Evolutionary conservation across 2,329 filamentous ascomycete species (phyloP).

Genomic region (Ophiostoma himal-ulmi): DNA sequence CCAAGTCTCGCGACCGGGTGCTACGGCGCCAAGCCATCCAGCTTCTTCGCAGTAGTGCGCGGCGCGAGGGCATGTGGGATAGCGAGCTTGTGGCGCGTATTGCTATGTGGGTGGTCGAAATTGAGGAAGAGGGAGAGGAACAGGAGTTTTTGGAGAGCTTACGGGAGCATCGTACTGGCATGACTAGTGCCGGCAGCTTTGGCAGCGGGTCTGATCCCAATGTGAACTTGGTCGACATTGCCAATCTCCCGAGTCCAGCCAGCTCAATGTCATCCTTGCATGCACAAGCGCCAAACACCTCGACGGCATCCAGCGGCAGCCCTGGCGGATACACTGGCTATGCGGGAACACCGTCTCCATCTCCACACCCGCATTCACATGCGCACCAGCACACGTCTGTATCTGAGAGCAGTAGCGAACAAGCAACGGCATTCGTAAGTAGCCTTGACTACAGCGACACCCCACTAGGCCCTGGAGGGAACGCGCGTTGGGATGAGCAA

Average conservation of each 20-base stretch:
- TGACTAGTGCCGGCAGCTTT: not conserved
- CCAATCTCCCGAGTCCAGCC: not conserved
- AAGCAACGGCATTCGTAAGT: not conserved
- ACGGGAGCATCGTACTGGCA: not conserved
- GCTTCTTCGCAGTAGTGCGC: constrained; percentile 53
- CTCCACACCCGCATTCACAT: not conserved
- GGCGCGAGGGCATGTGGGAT: constrained; percentile 66
- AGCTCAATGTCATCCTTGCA: constrained; percentile 10
- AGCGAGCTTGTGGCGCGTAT: constrained; percentile 53
- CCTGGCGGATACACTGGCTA: not conserved
- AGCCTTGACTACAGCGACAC: constrained; percentile 33
- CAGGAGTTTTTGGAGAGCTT: constrained; percentile 26
- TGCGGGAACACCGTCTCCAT: not conserved
- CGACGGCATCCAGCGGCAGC: constrained; percentile 1
- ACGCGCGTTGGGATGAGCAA: constrained; percentile 38
- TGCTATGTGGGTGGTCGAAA: constrained; percentile 48
- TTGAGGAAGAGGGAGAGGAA: constrained; percentile 46
- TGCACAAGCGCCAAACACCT: not conserved
- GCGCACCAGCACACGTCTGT: not conserved
- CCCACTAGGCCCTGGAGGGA: constrained; percentile 40
- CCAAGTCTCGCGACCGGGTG: constrained; percentile 55
- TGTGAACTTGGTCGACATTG: not conserved
- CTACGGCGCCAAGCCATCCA: constrained; percentile 56
- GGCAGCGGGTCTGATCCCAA: not conserved
- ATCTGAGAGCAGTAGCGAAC: not conserved